Conservation (phyloP, 257 asterid genomes). For the Euphrasia confusa region DNA sequence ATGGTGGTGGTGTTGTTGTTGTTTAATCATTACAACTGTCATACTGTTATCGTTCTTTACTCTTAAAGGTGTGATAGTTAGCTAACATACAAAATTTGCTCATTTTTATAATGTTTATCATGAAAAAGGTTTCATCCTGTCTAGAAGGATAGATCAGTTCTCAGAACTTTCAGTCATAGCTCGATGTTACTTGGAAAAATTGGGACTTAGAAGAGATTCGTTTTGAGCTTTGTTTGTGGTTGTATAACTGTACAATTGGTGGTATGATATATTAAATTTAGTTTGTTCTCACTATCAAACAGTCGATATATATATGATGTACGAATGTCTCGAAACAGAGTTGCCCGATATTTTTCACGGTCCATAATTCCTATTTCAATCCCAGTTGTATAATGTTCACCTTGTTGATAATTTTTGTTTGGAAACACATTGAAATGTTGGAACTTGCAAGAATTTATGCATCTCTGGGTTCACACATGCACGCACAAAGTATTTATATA, state of each 20-base stretch:
- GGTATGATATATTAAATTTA: neutral
- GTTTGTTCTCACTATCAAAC: neutral
- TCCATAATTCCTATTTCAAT: neutral
- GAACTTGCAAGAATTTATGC: too few species aligned
- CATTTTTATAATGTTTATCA: neutral
- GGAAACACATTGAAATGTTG: too few species aligned
- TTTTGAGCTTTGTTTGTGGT: neutral
- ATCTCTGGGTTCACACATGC: too few species aligned
- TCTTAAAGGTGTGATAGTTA: constrained; percentile 12
- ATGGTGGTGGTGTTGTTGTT: constrained; percentile 10
- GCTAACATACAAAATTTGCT: neutral
- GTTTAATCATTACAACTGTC: constrained; percentile 1
- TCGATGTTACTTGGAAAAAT: neutral
- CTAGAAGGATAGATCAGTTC: constrained; percentile 1
- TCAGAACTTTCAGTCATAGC: constrained; percentile 1
- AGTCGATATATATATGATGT: neutral
- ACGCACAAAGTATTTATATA: too few species aligned
- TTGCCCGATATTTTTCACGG: neutral
- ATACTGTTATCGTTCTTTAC: neutral
- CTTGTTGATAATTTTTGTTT: too few species aligned
- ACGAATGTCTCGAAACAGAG: neutral
- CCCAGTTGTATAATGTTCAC: neutral
- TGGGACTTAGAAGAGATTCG: neutral
- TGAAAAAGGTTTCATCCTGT: neutral
- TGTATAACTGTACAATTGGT: neutral